Conservation (phyloP, 2,329 filamentous ascomycete species). For the Alternaria panax region DNA sequence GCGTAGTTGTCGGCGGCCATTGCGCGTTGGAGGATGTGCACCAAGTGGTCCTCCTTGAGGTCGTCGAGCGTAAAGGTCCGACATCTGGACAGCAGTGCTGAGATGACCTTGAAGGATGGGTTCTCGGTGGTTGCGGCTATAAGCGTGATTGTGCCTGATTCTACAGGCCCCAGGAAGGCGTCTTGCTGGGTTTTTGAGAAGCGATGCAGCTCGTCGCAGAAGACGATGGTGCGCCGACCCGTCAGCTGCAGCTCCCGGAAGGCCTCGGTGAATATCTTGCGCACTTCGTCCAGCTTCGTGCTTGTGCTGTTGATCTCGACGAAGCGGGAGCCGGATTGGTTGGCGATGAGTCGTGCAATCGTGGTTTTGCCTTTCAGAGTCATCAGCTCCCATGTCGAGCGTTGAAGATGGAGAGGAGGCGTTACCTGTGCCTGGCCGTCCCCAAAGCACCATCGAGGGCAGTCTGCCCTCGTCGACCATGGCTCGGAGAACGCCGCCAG, state of each 20-base stretch:
- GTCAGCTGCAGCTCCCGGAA: conserved; percentile 80
- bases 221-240: conserved; percentile 91
- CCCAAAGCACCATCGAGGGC: conserved; percentile 96
- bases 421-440: conserved; percentile 69
- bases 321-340: conserved; percentile 82
- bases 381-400: neutral
- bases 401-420: neutral
- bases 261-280: conserved; percentile 88
- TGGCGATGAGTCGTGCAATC: conserved; percentile 88
- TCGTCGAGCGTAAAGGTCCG: conserved; percentile 86
- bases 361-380: conserved; percentile 75
- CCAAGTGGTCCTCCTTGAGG: conserved; percentile 74
- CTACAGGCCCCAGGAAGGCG: conserved; percentile 90
- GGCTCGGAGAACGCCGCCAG: conserved; percentile 80
- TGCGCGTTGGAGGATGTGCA: conserved; percentile 78
- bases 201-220: conserved; percentile 95
- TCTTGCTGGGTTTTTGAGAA: conserved; percentile 95
- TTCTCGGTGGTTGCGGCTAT: conserved; percentile 98
- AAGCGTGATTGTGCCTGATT: conserved; percentile 86
- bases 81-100: conserved; percentile 85
- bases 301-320: conserved; percentile 91
- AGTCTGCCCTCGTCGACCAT: conserved; percentile 86
- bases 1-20: conserved; percentile 65
- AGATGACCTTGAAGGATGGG: conserved; percentile 90
- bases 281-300: conserved; percentile 86